Conservation (phyloP, 495 filamentous ascomycete species). For the Pseudoneurospora amorphoporcata region DNA sequence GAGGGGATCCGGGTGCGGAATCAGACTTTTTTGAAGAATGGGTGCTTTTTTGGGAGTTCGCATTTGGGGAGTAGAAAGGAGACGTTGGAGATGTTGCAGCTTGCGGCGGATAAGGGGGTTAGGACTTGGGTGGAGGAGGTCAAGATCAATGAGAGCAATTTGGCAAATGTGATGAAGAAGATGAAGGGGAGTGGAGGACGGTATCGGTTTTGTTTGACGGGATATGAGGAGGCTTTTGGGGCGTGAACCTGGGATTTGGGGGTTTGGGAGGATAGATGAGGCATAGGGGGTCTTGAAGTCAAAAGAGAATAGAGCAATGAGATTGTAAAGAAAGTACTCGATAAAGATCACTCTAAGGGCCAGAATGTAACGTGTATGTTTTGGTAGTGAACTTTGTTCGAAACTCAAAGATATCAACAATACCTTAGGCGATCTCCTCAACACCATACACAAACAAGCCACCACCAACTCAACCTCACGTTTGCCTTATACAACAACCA, state of each 20-base stretch:
- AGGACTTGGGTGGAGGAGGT: conserved; percentile 75
- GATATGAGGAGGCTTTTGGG: conserved; percentile 34
- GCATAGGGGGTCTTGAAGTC: not conserved
- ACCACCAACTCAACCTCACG: too few species aligned
- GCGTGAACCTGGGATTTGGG: not conserved
- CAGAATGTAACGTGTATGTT: not conserved
- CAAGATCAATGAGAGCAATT: conserved; percentile 56
- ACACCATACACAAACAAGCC: too few species aligned
- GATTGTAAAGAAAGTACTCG: not conserved
- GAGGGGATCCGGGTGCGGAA: conserved; percentile 64
- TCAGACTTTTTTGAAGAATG: conserved; percentile 66
- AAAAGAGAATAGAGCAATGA: not conserved
- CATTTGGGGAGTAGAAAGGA: conserved; percentile 75
- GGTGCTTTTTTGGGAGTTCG: conserved; percentile 68
- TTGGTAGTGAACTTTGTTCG: not conserved
- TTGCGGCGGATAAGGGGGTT: conserved; percentile 72
- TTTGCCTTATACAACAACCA: too few species aligned
- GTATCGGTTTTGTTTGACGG: conserved; percentile 40
- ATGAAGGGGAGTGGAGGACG: conserved; percentile 63
- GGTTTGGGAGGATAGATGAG: not conserved
- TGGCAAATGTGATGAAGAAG: conserved; percentile 54
- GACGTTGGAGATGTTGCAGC: conserved; percentile 71
- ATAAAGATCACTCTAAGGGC: not conserved
- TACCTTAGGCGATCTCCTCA: too few species aligned
- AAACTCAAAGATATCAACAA: too few species aligned